phyloP scores from a whole-genome alignment of 306 rosid genomes.

The Dryas alaskensis region DNA sequence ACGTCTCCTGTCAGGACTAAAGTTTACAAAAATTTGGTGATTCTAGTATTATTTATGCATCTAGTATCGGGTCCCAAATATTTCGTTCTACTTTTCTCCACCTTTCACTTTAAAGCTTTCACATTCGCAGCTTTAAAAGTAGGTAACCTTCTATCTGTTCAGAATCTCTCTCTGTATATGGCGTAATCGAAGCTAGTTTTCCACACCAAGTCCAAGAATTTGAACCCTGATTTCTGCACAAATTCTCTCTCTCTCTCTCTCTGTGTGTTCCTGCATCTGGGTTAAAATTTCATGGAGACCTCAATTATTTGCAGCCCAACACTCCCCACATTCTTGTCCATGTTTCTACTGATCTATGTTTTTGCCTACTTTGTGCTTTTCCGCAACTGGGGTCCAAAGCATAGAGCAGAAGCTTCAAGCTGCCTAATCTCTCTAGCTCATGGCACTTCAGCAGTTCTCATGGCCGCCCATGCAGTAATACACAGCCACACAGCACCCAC shows the following conservation, averaged over 20 bases:
- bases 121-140: slow-evolving; percentile 4
- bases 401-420: slow-evolving; percentile 41
- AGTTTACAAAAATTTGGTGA: no score
- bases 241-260: neutral
- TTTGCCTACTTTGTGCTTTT: slow-evolving; percentile 29
- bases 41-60: no score
- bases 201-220: neutral
- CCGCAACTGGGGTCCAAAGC: slow-evolving; percentile 41
- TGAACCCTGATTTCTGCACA: neutral
- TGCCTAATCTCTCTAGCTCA: slow-evolving; percentile 51
- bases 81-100: neutral
- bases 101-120: neutral
- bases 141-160: neutral
- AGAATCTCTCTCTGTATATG: neutral
- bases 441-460: slow-evolving; percentile 37
- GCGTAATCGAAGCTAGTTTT: neutral
- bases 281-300: slow-evolving; percentile 31
- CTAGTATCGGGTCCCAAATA: no score
- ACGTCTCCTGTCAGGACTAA: no score
- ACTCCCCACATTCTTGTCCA: slow-evolving; percentile 31
- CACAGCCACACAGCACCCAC: neutral
- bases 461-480: slow-evolving; percentile 32
- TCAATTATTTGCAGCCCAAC: slow-evolving; percentile 10
- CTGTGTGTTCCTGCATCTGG: neutral
- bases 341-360: slow-evolving; percentile 35